Percentiles rank a stretch among this genome's conserved stretches.
Evolutionary conservation across 139 green algal genomes (phyloP).

Genomic region (Chlorella sp.): DNA sequence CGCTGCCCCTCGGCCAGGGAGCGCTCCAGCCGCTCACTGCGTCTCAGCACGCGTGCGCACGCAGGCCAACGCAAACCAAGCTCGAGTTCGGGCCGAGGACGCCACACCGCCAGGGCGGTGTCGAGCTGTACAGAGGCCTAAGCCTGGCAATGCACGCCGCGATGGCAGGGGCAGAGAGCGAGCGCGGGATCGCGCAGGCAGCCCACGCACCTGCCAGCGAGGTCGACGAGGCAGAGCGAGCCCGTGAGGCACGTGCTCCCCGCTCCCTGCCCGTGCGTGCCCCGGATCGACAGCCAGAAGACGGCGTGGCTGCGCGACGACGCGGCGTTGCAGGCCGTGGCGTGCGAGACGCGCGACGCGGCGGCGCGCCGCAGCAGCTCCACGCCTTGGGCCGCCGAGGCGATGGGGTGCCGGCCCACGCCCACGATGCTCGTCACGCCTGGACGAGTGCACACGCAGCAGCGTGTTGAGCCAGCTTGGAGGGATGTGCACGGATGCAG

Average conservation of each 20-base stretch:
- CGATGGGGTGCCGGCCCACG: background rate
- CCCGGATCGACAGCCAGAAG: conserved; percentile 87
- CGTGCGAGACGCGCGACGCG: conserved; percentile 50
- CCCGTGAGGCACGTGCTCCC: conserved; percentile 50
- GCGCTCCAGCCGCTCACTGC: conserved; percentile 68
- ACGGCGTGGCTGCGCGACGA: conserved; percentile 79
- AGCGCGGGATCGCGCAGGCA: no score
- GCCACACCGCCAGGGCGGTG: background rate
- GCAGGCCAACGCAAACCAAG: background rate
- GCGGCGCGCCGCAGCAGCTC: conserved; percentile 54
- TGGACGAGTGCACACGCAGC: background rate
- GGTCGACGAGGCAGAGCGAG: conserved; percentile 81
- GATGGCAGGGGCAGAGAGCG: background rate
- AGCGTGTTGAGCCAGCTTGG: no score
- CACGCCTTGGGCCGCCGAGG: conserved; percentile 43
- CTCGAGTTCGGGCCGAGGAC: no score
- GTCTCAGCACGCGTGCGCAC: background rate
- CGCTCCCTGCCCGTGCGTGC: conserved; percentile 69
- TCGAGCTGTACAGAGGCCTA: background rate
- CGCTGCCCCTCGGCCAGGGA: conserved; percentile 63
- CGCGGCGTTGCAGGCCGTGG: conserved; percentile 86
- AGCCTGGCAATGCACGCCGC: no score
- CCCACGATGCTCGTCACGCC: background rate
- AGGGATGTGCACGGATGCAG: background rate
- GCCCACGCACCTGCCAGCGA: conserved; percentile 71